A percentile compares a stretch with the other conserved stretches of the same genome.
phyloP scores from a whole-genome alignment of 75 land plant genomes.

The Isoetes taiwanensis region DNA sequence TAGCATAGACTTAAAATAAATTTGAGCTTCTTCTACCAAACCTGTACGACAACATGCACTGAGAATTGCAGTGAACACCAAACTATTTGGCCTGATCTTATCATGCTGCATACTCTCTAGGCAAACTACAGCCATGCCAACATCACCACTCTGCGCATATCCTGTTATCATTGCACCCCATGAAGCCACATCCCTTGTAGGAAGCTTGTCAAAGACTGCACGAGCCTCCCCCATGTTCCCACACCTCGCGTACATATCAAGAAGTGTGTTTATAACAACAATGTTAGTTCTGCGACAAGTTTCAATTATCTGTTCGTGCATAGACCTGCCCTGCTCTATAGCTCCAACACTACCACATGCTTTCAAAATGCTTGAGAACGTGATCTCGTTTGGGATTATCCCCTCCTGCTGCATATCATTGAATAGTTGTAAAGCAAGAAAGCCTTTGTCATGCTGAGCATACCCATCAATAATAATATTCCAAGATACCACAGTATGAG shows the following conservation, averaged over 20 bases:
- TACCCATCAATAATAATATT: not conserved
- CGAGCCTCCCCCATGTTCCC: not conserved
- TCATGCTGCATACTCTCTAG: not conserved
- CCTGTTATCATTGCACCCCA: slow-evolving; percentile 35
- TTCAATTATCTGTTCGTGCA: too few relatives aligned
- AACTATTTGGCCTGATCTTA: slow-evolving; percentile 28
- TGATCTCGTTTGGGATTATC: too few relatives aligned
- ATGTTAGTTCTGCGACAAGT: too few relatives aligned
- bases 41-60: slow-evolving; percentile 39
- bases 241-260: slow-evolving; percentile 10
- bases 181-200: slow-evolving; percentile 15
- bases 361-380: too few relatives aligned
- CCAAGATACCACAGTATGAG: too few relatives aligned
- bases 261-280: not conserved
- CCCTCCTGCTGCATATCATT: slow-evolving; percentile 5
- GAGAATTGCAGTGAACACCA: slow-evolving; percentile 27
- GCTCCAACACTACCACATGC: too few relatives aligned
- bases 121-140: not conserved
- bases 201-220: not conserved
- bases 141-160: slow-evolving; percentile 6
- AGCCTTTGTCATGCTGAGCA: not conserved
- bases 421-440: not conserved
- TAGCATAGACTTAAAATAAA: slow-evolving; percentile 26
- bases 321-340: too few relatives aligned
- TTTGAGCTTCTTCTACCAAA: slow-evolving; percentile 29